Base-by-base conservation (phyloP, 2,329 filamentous ascomycete species). In the Didymella pinodella region DNA sequence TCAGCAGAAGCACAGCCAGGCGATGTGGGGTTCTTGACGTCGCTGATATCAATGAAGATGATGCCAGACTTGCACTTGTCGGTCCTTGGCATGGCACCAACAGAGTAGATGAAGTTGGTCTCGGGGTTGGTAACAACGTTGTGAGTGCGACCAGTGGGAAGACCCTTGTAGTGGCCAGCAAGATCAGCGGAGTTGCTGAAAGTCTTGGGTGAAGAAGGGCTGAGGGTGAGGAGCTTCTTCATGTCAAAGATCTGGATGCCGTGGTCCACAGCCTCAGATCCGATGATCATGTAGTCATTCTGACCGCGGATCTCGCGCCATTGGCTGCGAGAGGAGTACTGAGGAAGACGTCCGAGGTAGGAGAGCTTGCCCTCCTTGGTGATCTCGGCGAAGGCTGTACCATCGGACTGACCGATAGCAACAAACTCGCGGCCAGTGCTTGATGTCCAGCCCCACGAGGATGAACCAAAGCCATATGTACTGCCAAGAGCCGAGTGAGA, bases 161-260 rank as follows among this genome's bases (percentile, higher is more conserved):
- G 72, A 20, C 68, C 71, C 31, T 71, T 66, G 67, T 64, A 77
- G 48, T 76, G 70, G 8, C 75, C 75, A 25, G 65, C 65, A 11
- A 77, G 66, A 48, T 77, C 75, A 18, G 65, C 69, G 0, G 58
- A 46, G 47, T 76, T 77, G 59, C 62, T 69, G 61, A 77, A 77
- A 6, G 67, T 74, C 16, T 75, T 70, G 8, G 75, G 75, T 10
- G 63, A 70, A 11, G 73, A 70, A 26, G 74, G 73, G 49, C 76
- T 71, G 38, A 77, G 53, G 18, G 57, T 65, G 20, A 77, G 65
- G 14, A 77, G 66, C 66, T 76, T 87, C 66, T 78, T 82, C 83
- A 87, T 82, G 73, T 88, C 86, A 67, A 88, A 88, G 73, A 88
- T 81, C 73, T 88, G 86, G 46, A 88, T 81, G 32, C 84, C 83